Evolutionary conservation across 768 basidiomycete genomes (phyloP).

Genomic region (Mycena rebaudengoi): DNA sequence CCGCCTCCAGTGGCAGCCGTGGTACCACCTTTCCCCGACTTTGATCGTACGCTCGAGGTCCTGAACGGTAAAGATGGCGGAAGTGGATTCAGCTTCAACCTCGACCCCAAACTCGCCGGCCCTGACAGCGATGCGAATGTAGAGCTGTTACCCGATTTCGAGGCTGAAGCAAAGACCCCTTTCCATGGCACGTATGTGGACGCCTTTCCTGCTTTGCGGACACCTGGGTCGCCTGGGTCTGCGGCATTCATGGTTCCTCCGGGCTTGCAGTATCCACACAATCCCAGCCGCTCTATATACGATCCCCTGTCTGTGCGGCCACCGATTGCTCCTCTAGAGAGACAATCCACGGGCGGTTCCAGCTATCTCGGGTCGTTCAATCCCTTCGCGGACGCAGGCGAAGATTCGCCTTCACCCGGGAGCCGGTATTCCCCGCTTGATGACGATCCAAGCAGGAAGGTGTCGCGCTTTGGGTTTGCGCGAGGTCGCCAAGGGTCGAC

Average conservation of each 20-base stretch:
- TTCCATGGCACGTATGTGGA: constrained; percentile 74
- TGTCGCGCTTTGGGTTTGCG: constrained; percentile 86
- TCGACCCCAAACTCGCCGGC: constrained; percentile 79
- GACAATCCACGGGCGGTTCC: constrained; percentile 53
- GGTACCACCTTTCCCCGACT: constrained; percentile 84
- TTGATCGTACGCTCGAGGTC: constrained; percentile 83
- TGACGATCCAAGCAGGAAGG: constrained; percentile 69
- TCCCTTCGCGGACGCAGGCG: constrained; percentile 73
- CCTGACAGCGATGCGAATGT: constrained; percentile 46
- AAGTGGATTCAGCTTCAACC: constrained; percentile 82
- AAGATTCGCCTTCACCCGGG: constrained; percentile 53
- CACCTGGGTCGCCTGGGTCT: constrained; percentile 37
- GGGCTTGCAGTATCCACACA: constrained; percentile 59
- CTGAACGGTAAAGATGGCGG: constrained; percentile 70
- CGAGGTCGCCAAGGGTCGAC: constrained; percentile 72
- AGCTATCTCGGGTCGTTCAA: constrained; percentile 82
- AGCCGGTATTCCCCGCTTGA: constrained; percentile 53
- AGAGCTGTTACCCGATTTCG: constrained; percentile 58
- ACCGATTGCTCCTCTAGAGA: constrained; percentile 48
- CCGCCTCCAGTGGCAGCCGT: constrained; percentile 48
- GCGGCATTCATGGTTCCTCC: constrained; percentile 58
- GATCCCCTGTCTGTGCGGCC: constrained; percentile 56
- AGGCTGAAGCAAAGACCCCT: constrained; percentile 61
- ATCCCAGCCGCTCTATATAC: constrained; percentile 60
- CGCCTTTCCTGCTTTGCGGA: constrained; percentile 71